Percentiles rank a stretch among this genome's conserved stretches.
Evolutionary conservation across 192 early-diverging fungal species (phyloP).

Genomic region (Coemansia sp.): DNA sequence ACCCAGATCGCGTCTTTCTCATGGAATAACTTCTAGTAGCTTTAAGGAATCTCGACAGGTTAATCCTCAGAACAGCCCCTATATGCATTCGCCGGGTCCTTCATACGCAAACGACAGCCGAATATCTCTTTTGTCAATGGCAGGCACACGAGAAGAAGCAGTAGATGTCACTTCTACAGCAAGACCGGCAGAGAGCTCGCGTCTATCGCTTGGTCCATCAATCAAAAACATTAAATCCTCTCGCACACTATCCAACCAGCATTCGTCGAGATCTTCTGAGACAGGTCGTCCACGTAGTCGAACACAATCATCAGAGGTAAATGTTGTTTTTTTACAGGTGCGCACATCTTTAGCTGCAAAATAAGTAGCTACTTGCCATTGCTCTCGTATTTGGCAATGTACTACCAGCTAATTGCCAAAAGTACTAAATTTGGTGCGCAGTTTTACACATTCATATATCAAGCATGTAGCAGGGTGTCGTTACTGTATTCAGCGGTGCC

Average conservation of each 20-base stretch:
- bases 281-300: constrained; percentile 43
- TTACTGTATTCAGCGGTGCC: constrained; percentile 47
- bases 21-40: constrained; percentile 31
- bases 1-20: constrained; percentile 43
- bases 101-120: constrained; percentile 34
- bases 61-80: constrained; percentile 17
- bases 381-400: neutral
- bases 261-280: constrained; percentile 13
- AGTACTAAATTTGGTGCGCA: neutral
- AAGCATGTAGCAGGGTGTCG: constrained; percentile 45
- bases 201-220: constrained; percentile 21
- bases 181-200: constrained; percentile 12
- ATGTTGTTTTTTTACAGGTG: neutral
- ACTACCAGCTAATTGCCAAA: neutral
- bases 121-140: constrained; percentile 48
- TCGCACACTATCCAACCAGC: constrained; percentile 41
- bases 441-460: neutral
- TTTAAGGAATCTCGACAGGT: constrained; percentile 33
- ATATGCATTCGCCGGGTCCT: constrained; percentile 18
- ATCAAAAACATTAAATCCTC: constrained; percentile 36
- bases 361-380: neutral
- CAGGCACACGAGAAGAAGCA: constrained; percentile 19
- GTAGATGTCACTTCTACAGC: neutral
- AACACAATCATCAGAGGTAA: constrained; percentile 54
- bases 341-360: neutral